Evolutionary conservation across 2,329 filamentous ascomycete genomes (phyloP), one percentile per base, ranked within the genome.

Genomic region (Capronia epimyces): DNA sequence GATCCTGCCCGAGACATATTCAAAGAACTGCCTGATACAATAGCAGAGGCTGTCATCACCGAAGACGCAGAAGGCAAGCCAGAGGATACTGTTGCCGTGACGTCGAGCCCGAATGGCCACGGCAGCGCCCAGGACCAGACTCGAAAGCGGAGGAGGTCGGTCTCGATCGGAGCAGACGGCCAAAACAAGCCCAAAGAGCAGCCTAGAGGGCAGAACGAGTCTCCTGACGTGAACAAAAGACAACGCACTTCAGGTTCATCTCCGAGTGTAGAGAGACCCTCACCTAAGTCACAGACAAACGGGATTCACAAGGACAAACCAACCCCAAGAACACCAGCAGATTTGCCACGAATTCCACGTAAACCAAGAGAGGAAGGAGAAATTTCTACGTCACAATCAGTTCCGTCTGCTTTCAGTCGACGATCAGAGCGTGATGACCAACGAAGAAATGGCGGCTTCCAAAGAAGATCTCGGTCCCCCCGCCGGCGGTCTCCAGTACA

Each of bases 1-100:
- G 65, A 67, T 52, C 65, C 65, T 45, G 65, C 65, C 24, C 56
- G 65, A 54, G 65, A 67, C 53, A 63, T 57, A 29, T 67, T 64
- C 58, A 63, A 60, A 31, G 55, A 58, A 25, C 52, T 64, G 7
- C 61, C 60, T 42, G 60, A 63, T 21, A 53, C 56, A 2, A 49
- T 55, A 44, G 50, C 56, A 13, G 57, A 62, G 36, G 44, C 59
- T 27, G 61, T 56, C 40, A 53, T 57, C 48, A 52, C 60, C 24
- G 58, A 59, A 54, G 58, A 60, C 43, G 50, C 44, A 36, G 55
- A 53, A 20, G 48, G 49, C 15, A 39, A 49, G 40, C 2, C 45
- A 29, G 42, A 44, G 15, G 9, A 34, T 18, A 37, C 12, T 41
- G 21, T 39, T 18, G 18, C 43, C 18, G 44, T 36, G 1, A 52